Evolutionary conservation across 768 basidiomycete species (phyloP), one percentile per base, ranked within the genome.

Genomic region (Podaxis mareebaensis): DNA sequence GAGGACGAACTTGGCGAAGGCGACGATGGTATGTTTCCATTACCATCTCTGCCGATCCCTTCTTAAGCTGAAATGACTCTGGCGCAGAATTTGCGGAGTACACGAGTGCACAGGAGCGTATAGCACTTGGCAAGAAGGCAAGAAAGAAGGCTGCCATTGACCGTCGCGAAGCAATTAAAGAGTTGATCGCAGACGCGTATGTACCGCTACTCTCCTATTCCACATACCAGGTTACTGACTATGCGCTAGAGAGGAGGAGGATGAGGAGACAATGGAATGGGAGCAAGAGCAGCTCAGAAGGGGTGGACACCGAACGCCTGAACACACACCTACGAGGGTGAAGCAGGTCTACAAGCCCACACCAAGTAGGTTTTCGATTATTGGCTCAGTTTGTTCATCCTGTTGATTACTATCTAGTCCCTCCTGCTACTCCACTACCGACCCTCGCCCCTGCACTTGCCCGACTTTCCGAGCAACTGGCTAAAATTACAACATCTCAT

Each of bases 1-100:
- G 93, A 95, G 44, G 93, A 95, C 72, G 92, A 95, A 66, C 72
- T 92, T 1, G 93, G 93, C 11, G 92, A 95, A 71, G 92, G 88
- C 2, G 93, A 95, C 42, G 93, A 95, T 66, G 93, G 93, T 93
- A 68, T 46, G 83, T 72, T 20, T 61, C 22, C 28, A n/a, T 33
- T 11, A 46, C 24, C 28, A 20, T 38, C 33, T 20, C 38, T 4
- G 52, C 30, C 8, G 20, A 56, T 22, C 17, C 13, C 51, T 38
- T n/a, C 36, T 38, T 20, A 4, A 46, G n/a, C 33, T 51, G 39
- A 52, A 38, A 51, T 57, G 48, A 48, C 15, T 12, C 44, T 49
- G 66, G 11, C 60, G 5, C 62, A 95, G 93, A 95, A 68, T 93
- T 83, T 71, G 89, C 93, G 4, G 92, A 94, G 70, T 95, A 88